Base-by-base conservation (phyloP, 177 flowering plant species). In the Vitis hybrid region DNA sequence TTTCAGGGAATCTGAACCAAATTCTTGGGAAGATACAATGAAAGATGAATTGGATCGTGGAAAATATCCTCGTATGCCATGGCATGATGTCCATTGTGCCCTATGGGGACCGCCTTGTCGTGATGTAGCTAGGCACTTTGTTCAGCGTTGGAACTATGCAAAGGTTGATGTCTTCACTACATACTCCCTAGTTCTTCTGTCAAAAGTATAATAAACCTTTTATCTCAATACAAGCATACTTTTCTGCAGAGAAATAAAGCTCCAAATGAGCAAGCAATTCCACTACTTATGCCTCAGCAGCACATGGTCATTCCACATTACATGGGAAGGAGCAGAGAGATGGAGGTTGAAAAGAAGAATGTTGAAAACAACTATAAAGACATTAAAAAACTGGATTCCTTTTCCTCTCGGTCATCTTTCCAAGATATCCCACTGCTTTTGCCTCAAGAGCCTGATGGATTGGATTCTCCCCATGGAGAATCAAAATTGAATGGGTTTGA, bases 41-140 rank as follows among this genome's bases (percentile, higher is more conserved):
- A 95, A 85, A 79, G 99, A 95, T 83, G 96, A 93, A 73, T 63
- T 95, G 79, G 94, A 91, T 81, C 96, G 99, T 65, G 73, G 7
- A 71, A 93, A 87, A 77, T 87, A 90, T 81, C 99, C 99, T 54
- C 96, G 99, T 24, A 95, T 95, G 99, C 99, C 99, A 70, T 95
- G 99, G 99, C 99, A 95, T 87, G 99, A 95, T 80, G 96, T 95
- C 64, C 99, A 96, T 71, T 96, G 99, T 88, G 99, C 99, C 58
- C 85, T 96, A 0, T 93, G 97, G 98, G 99, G 99, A 54, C 97
- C 99, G 18, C 97, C 99, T 73, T 93, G 99, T 70, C 95, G 97
- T 67, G 99, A 96, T 77, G 79, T 91, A 58, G 99, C 99, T 52
- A 84, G 99, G 73, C 99, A 96, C 71, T 96, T 96, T 83, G 98